Evolutionary conservation across 495 filamentous ascomycete species (phyloP).

Genomic region (Tuber calosporum): DNA sequence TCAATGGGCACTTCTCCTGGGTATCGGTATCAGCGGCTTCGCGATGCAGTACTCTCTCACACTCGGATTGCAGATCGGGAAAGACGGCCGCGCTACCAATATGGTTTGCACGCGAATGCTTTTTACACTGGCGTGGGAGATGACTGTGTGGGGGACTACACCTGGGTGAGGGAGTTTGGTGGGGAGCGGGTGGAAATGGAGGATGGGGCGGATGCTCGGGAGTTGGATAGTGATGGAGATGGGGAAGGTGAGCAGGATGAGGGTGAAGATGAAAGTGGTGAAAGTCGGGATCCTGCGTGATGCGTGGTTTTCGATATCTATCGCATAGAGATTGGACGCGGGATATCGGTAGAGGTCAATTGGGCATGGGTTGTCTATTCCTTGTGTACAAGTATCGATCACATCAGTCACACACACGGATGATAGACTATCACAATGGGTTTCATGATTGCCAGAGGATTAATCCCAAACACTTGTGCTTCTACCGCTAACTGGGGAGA

Average conservation of each 20-base stretch:
- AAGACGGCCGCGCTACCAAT: constrained; percentile 66
- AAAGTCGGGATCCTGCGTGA: background rate
- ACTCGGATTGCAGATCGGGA: constrained; percentile 61
- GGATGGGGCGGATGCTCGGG: constrained; percentile 6
- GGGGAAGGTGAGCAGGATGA: background rate
- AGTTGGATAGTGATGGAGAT: constrained; percentile 3
- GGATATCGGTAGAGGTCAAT: background rate
- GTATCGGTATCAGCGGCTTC: constrained; percentile 70
- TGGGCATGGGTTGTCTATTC: background rate
- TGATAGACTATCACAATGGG: background rate
- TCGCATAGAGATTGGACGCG: background rate
- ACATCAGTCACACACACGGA: background rate
- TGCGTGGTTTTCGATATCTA: background rate
- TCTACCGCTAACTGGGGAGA: background rate
- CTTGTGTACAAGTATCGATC: background rate
- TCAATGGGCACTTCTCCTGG: constrained; percentile 66
- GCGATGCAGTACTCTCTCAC: constrained; percentile 85
- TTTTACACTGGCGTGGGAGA: constrained; percentile 78
- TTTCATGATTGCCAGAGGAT: background rate
- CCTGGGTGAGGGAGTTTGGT: constrained; percentile 60
- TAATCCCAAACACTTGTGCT: background rate
- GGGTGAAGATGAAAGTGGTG: background rate
- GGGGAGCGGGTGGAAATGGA: constrained; percentile 53
- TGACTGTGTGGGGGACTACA: constrained; percentile 63
- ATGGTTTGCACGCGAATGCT: constrained; percentile 93